Base-by-base conservation (phyloP, 371 early-diverging fungal species). In the Mortierella sp. region DNA sequence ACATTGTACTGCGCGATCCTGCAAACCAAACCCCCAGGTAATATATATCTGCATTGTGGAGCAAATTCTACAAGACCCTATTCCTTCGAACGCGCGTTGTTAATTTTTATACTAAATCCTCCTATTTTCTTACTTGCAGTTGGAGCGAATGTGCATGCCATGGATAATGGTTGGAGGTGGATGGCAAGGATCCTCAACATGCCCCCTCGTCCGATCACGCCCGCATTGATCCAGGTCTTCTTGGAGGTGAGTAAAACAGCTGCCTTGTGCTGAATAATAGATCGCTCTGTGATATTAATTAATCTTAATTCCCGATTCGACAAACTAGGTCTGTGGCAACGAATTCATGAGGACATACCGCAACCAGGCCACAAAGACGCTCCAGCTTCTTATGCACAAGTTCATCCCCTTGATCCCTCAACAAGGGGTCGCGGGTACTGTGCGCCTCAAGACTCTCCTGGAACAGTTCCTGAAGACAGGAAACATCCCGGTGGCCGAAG, bases 141-240 rank as follows among this genome's bases (percentile, higher is more conserved):
- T 44, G 91, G 90, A 0, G 80, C 83, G 2, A 95, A 95, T 61
- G 82, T 90, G 5, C 86, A 93, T 54, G 90, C 91, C 0, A 89
- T 97, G 5, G 86, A 89, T 10, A 83, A 93, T 28, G 96, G 90
- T 0, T 98, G 97, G 98, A 88, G 89, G 6, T 96, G 97, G 97
- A 78, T 97, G 40, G 93, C 97, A 0, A 89, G 96, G 28, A 92
- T 96, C 16, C 76, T 94, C 37, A 97, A 96, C 75, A 83, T 94
- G 89, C 91, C 93, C 31, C 95, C 96, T 1, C 90, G 95, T 24
- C 82, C 90, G 3, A 93, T 97, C 61, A 95, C 96, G 0, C 93
- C 97, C 3, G 78, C 90, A 37, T 83, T 97, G 16, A 82, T 95
- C 19, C 89, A 88, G 31, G 90, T 87, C 8, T 94, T 96, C 64